These are phyloP conservation scores for Lentithecium fluviatile DNA, from an alignment of 495 filamentous ascomycete genomes.

Conservation along the genomic window DNA sequence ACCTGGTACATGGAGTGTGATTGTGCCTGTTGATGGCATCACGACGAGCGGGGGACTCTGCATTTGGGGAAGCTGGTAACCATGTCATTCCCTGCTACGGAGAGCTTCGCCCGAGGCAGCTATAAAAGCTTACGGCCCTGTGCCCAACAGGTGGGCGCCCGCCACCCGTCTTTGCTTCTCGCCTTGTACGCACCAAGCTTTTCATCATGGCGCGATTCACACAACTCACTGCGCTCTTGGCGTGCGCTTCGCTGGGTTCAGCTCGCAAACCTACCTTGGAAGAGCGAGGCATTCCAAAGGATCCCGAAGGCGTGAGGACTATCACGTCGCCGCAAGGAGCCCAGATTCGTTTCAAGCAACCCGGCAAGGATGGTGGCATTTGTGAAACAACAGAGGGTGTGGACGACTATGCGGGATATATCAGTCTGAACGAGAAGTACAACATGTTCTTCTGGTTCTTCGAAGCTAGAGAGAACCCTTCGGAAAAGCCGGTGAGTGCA, in stretches of 20 bases:
- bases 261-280: constrained; percentile 21
- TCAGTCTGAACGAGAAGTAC: constrained; percentile 27
- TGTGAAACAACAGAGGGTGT: constrained; percentile 48
- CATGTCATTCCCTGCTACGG: too few species aligned
- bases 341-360: constrained; percentile 54
- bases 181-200: not conserved
- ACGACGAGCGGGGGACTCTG: too few species aligned
- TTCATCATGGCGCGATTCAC: constrained; percentile 14
- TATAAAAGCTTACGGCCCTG: not conserved
- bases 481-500: constrained; percentile 33
- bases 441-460: constrained; percentile 41
- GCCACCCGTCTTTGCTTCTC: not conserved
- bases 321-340: constrained; percentile 59
- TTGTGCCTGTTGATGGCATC: too few species aligned
- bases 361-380: constrained; percentile 49
- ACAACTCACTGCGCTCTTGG: constrained; percentile 1
- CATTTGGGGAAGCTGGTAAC: too few species aligned
- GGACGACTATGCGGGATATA: constrained; percentile 34
- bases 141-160: not conserved
- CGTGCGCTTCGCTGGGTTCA: not conserved
- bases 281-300: constrained; percentile 28
- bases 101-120: too few species aligned
- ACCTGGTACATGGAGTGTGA: not conserved
- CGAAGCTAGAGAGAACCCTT: constrained; percentile 34
- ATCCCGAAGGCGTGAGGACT: constrained; percentile 56